These are phyloP conservation scores for Sergeia podlipaevii DNA, from an alignment of 208 protist genomes.

Conservation along the genomic window DNA sequence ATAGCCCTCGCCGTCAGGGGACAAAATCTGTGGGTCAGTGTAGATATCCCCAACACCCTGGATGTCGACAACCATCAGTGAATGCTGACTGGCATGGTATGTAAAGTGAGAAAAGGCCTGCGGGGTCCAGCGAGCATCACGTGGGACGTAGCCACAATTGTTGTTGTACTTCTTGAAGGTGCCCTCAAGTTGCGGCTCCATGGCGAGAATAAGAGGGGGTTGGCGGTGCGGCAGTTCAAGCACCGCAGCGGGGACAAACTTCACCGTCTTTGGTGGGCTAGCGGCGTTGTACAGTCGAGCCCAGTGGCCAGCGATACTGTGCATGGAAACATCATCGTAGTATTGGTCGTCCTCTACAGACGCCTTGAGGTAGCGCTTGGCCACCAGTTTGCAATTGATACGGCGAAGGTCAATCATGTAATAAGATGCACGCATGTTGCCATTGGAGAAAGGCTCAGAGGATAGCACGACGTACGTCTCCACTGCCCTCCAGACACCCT, in stretches of 20 bases:
- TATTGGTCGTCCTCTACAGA: conserved; percentile 60
- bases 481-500: conserved; percentile 54
- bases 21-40: conserved; percentile 91
- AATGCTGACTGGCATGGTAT: conserved; percentile 56
- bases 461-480: conserved; percentile 62
- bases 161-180: conserved; percentile 91
- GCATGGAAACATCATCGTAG: conserved; percentile 85
- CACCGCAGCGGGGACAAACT: conserved; percentile 74
- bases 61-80: conserved; percentile 84
- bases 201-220: conserved; percentile 61
- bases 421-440: conserved; percentile 85
- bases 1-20: conserved; percentile 69
- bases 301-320: conserved; percentile 79
- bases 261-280: conserved; percentile 59
- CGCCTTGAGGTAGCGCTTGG: conserved; percentile 69
- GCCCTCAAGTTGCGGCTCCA: conserved; percentile 74
- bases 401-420: conserved; percentile 71
- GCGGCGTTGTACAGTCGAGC: conserved; percentile 61
- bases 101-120: conserved; percentile 92
- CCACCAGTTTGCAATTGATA: conserved; percentile 62
- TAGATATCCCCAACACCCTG: conserved; percentile 88
- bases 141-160: conserved; percentile 81
- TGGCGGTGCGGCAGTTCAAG: conserved; percentile 50
- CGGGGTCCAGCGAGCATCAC: conserved; percentile 71
- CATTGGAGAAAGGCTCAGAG: conserved; percentile 59